A percentile compares a stretch with the other conserved stretches of the same genome.
phyloP scores from a whole-genome alignment of 2,329 filamentous ascomycete genomes.

The Aspergillus floridensis region DNA sequence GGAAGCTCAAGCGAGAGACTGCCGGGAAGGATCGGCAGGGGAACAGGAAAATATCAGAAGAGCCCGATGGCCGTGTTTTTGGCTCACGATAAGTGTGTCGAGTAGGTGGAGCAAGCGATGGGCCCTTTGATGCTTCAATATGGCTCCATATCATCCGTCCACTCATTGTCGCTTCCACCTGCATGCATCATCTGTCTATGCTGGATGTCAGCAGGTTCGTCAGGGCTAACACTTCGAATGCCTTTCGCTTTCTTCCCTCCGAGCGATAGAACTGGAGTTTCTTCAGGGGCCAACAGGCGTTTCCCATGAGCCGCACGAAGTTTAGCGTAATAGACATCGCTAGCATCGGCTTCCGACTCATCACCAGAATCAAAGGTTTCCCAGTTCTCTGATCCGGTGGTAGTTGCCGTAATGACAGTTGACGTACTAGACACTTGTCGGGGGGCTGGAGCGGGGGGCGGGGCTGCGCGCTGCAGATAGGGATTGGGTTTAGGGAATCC shows the following conservation, averaged over 20 bases:
- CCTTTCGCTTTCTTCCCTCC: constrained; percentile 46
- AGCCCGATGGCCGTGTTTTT: constrained; percentile 16
- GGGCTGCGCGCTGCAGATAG: constrained; percentile 36
- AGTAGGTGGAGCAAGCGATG: neutral
- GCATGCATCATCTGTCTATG: constrained; percentile 46
- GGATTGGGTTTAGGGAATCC: constrained; percentile 36
- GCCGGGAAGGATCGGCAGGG: constrained; percentile 2
- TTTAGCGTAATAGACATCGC: constrained; percentile 78
- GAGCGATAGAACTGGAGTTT: constrained; percentile 29
- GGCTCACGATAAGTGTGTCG: neutral
- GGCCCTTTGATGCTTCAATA: constrained; percentile 29
- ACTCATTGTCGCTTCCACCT: constrained; percentile 52
- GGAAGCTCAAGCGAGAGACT: constrained; percentile 10
- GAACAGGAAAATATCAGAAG: neutral
- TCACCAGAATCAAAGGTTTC: constrained; percentile 90
- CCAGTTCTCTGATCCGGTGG: constrained; percentile 93
- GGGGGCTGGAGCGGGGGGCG: constrained; percentile 42
- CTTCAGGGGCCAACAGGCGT: constrained; percentile 49
- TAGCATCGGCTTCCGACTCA: constrained; percentile 69
- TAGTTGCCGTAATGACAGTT: constrained; percentile 61
- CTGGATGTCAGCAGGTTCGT: constrained; percentile 40
- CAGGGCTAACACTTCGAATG: constrained; percentile 48
- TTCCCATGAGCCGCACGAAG: constrained; percentile 68
- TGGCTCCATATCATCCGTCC: constrained; percentile 52
- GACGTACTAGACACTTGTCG: constrained; percentile 74